Percentiles rank a stretch among this genome's conserved stretches.
phyloP scores from a whole-genome alignment of 2,329 filamentous ascomycete genomes.

The Fusarium mundagurra region DNA sequence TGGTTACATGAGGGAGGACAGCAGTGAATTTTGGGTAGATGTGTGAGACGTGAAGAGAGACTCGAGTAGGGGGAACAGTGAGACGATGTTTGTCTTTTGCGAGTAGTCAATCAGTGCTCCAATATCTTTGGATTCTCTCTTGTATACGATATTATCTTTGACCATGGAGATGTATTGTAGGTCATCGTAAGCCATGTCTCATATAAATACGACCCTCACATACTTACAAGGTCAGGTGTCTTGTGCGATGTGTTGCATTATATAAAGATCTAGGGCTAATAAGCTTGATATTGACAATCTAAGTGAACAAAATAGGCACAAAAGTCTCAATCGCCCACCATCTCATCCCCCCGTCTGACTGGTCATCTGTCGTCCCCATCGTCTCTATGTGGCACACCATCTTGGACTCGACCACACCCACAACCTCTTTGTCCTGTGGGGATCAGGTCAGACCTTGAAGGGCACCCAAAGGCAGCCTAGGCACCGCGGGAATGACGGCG shows the following conservation, averaged over 20 bases:
- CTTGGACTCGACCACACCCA: conserved; percentile 17
- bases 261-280: conserved; percentile 2
- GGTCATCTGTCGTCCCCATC: conserved; percentile 33
- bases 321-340: conserved; percentile 37
- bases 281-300: conserved; percentile 6
- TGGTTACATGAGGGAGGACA: conserved; percentile 19
- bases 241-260: conserved; percentile 26
- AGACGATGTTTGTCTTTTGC: background rate
- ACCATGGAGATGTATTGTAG: background rate
- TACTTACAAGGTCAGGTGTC: conserved; percentile 24
- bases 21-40: background rate
- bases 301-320: conserved; percentile 20
- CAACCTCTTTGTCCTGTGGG: conserved; percentile 23
- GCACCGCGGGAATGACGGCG: conserved; percentile 27
- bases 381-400: conserved; percentile 26
- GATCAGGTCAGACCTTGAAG: conserved; percentile 11
- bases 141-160: background rate
- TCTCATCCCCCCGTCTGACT: conserved; percentile 25
- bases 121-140: background rate
- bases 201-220: conserved; percentile 8
- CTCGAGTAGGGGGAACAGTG: background rate
- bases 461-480: background rate
- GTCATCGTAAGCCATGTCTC: background rate
- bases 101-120: background rate
- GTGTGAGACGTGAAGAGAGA: background rate